Evolutionary conservation across 2,329 filamentous ascomycete species (phyloP), one percentile per base, ranked within the genome.

Genomic region (Botrytis sinoallii): DNA sequence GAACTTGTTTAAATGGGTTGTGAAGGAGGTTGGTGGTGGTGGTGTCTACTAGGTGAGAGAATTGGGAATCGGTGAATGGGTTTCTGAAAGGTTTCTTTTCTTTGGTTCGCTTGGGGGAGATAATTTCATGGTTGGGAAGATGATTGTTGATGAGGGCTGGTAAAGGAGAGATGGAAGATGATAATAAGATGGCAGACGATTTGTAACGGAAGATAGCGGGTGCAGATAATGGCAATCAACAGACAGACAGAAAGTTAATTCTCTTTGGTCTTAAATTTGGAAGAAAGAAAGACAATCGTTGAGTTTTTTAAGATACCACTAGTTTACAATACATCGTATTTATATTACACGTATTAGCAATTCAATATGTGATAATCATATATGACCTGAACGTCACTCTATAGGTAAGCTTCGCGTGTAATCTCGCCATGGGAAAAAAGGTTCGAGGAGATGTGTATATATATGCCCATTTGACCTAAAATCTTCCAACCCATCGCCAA

Each of bases 201-300:
- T 38, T 2, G 1, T 10, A 22, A 25, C 1, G 5, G 4, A 25
- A 40, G 46, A 55, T 29, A 25, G 32, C n/a, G 32, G 44, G 5
- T 8, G 42, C 32, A 9, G 20, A 10, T 48, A 35, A 38, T 67
- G 25, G 35, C 32, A n/a, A 32, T 29, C 18, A 48, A 20, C 7
- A 22, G 18, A 48, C 7, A 14, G 20, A 35, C 7, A 22, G 10
- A 38, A 18, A 48, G 44, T 32, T 9, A n/a, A 32, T 66, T 52
- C 12, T 48, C 9, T 1, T 60, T 60, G 1, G 3, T 35, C 4
- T 7, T 12, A 8, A 10, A 66, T 18, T 8, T n/a, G 9, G 35
- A 38, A 38, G 42, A 65, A 48, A 66, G 29, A 66, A 48, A 66
- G 44, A 66, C 64, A 20, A 52, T 66, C 64, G 22, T 66, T 52